These are phyloP conservation scores for Phtheirospermum japonicum DNA, from an alignment of 257 asterid species.

Conservation along the genomic window DNA sequence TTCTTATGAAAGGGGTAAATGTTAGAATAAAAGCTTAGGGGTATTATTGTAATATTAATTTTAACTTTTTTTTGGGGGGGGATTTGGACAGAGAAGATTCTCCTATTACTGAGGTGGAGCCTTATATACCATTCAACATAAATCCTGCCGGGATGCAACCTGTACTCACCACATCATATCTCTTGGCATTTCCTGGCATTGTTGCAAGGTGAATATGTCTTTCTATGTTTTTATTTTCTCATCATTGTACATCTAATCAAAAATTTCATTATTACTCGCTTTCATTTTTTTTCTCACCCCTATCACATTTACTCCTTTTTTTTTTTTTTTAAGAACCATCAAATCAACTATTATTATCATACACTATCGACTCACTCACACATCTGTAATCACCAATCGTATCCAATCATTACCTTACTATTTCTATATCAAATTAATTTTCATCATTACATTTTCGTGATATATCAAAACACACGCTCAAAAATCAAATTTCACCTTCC, in stretches of 20 bases:
- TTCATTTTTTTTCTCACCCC: too few species aligned
- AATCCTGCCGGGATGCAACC: slow-evolving; percentile 99
- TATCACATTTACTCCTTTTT: too few species aligned
- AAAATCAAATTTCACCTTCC: not conserved
- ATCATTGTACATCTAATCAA: not conserved
- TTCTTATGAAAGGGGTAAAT: not conserved
- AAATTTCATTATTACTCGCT: too few species aligned
- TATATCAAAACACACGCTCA: not conserved
- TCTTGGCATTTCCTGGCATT: slow-evolving; percentile 90
- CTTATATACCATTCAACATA: slow-evolving; percentile 96
- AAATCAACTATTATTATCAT: not conserved
- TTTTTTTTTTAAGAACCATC: not conserved
- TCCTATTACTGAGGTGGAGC: slow-evolving; percentile 91
- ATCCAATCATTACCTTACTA: not conserved
- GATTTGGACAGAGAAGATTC: slow-evolving; percentile 77
- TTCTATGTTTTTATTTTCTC: not conserved
- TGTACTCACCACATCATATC: slow-evolving; percentile 86
- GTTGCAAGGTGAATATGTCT: slow-evolving; percentile 59
- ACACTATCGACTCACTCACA: not conserved
- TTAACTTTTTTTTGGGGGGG: too few species aligned
- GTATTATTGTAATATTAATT: too few species aligned
- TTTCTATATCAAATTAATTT: slow-evolving; percentile 11
- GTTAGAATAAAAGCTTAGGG: too few species aligned
- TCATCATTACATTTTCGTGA: not conserved
- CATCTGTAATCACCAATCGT: not conserved